phyloP scores from a whole-genome alignment of 148 eudicot species.

The Rhododendron williamsianum region DNA sequence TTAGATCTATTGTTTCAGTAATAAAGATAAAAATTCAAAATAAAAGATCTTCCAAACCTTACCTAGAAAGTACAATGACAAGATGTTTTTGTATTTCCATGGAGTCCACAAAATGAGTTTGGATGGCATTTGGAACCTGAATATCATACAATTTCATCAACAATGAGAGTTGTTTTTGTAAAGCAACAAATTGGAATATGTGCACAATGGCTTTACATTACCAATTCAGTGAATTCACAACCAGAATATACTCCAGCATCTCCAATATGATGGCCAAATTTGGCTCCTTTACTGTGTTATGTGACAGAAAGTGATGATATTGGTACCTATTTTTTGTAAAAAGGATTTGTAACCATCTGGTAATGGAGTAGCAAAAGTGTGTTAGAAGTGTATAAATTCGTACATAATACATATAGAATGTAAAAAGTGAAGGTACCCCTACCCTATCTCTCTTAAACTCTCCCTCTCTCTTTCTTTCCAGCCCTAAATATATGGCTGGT shows the following conservation, averaged over 20 bases:
- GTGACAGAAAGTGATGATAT: background rate
- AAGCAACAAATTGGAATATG: background rate
- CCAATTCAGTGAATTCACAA: background rate
- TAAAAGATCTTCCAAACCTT: slow-evolving; percentile 15
- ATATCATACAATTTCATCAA: slow-evolving; percentile 10
- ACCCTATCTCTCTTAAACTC: background rate
- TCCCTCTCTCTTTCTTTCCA: background rate
- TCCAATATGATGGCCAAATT: background rate
- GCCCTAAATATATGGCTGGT: background rate
- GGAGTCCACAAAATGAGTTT: slow-evolving; percentile 44
- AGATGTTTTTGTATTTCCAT: slow-evolving; percentile 80
- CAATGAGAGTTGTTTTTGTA: background rate
- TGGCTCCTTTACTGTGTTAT: background rate
- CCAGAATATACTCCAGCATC: background rate
- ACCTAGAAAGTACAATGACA: slow-evolving; percentile 74
- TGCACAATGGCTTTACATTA: background rate
- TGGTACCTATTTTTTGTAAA: background rate
- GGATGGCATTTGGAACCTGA: slow-evolving; percentile 80
- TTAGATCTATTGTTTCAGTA: background rate
- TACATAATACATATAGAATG: background rate
- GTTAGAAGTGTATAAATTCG: background rate
- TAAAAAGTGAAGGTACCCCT: background rate
- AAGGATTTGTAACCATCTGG: background rate
- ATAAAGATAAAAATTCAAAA: background rate
- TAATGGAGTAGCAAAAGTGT: background rate